phyloP scores from a whole-genome alignment of 371 early-diverging fungal genomes.

The Mucor sp. region DNA sequence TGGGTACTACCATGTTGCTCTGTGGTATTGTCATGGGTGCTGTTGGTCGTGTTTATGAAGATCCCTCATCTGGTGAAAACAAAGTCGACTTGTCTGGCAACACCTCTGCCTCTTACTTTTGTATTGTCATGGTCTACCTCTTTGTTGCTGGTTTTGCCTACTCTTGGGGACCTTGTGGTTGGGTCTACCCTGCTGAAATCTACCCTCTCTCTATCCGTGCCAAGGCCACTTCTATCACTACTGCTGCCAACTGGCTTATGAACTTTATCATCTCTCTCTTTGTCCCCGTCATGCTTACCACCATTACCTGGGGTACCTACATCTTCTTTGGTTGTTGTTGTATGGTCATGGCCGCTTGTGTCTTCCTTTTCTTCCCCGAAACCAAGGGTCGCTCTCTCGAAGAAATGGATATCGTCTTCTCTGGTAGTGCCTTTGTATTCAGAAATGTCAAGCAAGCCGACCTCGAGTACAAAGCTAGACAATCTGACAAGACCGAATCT shows the following conservation, averaged over 20 bases:
- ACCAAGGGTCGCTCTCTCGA: constrained; percentile 64
- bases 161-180: constrained; percentile 58
- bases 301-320: constrained; percentile 56
- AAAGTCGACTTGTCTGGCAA: constrained; percentile 40
- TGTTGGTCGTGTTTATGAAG: constrained; percentile 13
- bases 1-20: constrained; percentile 48
- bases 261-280: constrained; percentile 54
- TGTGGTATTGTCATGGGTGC: constrained; percentile 51
- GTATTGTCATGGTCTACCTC: constrained; percentile 54
- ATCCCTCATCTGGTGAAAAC: constrained; percentile 17
- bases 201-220: constrained; percentile 55
- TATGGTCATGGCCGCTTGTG: constrained; percentile 36
- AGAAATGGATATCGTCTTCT: constrained; percentile 62
- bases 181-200: constrained; percentile 71
- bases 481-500: not conserved
- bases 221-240: constrained; percentile 53
- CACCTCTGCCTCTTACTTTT: constrained; percentile 41
- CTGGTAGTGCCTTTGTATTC: constrained; percentile 28
- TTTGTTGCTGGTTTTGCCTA: constrained; percentile 53
- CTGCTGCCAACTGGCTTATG: constrained; percentile 70
- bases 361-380: constrained; percentile 54
- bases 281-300: constrained; percentile 45
- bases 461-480: not conserved
- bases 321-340: constrained; percentile 64
- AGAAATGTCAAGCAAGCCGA: constrained; percentile 19